Base-by-base conservation (phyloP, 1,284 basidiomycete genomes). In the Ceratobasidium sp. region DNA sequence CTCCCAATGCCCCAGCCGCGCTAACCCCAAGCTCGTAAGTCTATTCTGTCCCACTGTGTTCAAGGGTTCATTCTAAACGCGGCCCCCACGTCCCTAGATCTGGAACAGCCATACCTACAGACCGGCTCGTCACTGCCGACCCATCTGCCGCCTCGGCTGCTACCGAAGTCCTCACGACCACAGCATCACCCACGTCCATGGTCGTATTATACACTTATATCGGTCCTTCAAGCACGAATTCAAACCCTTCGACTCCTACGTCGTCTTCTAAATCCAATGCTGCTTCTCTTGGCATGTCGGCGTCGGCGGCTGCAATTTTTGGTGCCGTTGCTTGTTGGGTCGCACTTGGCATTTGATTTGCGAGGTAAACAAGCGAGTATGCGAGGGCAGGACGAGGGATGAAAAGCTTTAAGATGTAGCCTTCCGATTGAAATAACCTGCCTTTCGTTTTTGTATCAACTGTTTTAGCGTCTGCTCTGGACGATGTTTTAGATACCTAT, bases 61-160 rank as follows among this genome's bases (percentile, higher is more conserved):
- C 14, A n/a, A 41, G 7, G 13, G 29, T 22, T 41, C 48, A 49
- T 31, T 39, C 56, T 29, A n/a, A 37, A 31, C 11, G 31, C 63
- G 29, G 37, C 31, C 9, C 27, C 68, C 34, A 29, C 41, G 19
- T n/a, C 31, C 27, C 37, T 61, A 61, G 58, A n/a, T 61, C 58
- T 13, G 58, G 34, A 41, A n/a, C 58, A 2, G 34, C 34, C 29
- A 56, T 59, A 19, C 68, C 68, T 1, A 71, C 68, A n/a, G 68
- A 71, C 68, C 54, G 43, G 16, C 68, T 71, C 11, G 24, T 71
- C 39, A 71, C 68, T 24, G 37, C 54, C 27, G 68, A 49, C 24
- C 56, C 68, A 24, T 71, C 68, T 4, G 53, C 54, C 11, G 19
- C 41, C 11, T 31, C 39, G 13, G 11, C 51, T 2, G 8, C 22